Percentiles rank a stretch among this genome's conserved stretches.
Conservation (phyloP, 257 asterid genomes). For the Phtheirospermum japonicum region DNA sequence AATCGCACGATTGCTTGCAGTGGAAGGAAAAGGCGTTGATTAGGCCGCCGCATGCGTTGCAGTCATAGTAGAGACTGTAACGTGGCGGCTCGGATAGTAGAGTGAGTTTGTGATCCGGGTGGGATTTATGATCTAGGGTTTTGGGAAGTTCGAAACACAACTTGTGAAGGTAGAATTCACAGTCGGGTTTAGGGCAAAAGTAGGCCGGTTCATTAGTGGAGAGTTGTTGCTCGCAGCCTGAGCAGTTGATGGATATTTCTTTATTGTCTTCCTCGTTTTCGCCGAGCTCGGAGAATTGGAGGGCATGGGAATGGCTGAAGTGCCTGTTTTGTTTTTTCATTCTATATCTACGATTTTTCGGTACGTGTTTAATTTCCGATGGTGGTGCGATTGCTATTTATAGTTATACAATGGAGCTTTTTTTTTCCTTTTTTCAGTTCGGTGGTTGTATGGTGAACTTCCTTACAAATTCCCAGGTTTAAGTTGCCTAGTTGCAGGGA, state of each 20-base stretch:
- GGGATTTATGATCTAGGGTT: constrained; percentile 33
- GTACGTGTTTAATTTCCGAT: not conserved
- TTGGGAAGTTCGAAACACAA: constrained; percentile 36
- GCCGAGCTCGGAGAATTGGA: not conserved
- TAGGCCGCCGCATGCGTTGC: constrained; percentile 32
- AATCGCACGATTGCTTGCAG: constrained; percentile 32
- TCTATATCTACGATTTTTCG: not conserved
- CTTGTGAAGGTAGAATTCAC: constrained; percentile 14
- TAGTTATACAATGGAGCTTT: too few species aligned
- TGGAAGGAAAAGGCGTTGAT: constrained; percentile 38
- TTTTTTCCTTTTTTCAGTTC: too few species aligned
- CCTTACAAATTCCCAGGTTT: too few species aligned
- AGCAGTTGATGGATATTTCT: not conserved
- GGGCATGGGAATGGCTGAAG: not conserved
- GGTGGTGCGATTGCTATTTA: not conserved
- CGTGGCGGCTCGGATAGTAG: constrained; percentile 32
- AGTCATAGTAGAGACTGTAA: constrained; percentile 28
- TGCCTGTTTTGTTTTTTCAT: not conserved
- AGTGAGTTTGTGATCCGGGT: constrained; percentile 30
- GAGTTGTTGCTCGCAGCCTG: not conserved
- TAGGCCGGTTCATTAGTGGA: not conserved
- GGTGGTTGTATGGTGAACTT: too few species aligned
- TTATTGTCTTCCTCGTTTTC: not conserved
- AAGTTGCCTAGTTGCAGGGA: too few species aligned
- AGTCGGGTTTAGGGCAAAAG: not conserved